These are phyloP conservation scores for Citeromyces siamensis DNA, from an alignment of 1,139 yeast genomes.

Conservation along the genomic window DNA sequence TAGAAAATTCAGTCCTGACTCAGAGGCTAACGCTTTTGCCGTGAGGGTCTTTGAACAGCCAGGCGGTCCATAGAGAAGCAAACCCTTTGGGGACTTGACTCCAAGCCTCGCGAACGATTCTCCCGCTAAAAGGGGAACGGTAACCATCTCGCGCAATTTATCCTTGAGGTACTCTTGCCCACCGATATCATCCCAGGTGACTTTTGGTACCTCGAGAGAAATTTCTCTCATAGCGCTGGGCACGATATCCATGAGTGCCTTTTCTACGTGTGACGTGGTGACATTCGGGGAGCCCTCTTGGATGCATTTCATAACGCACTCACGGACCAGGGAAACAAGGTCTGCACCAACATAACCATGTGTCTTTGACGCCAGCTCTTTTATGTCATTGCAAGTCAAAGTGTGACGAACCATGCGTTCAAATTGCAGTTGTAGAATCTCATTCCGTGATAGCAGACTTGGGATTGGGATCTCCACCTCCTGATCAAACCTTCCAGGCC, in stretches of 20 bases:
- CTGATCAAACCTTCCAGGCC: slow-evolving; percentile 92
- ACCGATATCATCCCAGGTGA: slow-evolving; percentile 90
- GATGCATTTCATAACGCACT: slow-evolving; percentile 78
- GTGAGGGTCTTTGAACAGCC: slow-evolving; percentile 93
- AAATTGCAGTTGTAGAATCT: slow-evolving; percentile 53
- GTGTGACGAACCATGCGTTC: slow-evolving; percentile 50
- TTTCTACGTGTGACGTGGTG: slow-evolving; percentile 40
- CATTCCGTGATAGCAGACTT: slow-evolving; percentile 52
- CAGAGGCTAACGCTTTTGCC: slow-evolving; percentile 92
- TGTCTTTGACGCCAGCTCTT: slow-evolving; percentile 51
- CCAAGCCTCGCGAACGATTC: slow-evolving; percentile 70
- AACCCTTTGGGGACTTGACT: slow-evolving; percentile 84
- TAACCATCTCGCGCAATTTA: slow-evolving; percentile 80
- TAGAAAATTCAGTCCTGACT: slow-evolving; percentile 81
- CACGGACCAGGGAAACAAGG: slow-evolving; percentile 75
- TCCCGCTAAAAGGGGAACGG: slow-evolving; percentile 78
- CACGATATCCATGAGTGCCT: slow-evolving; percentile 63
- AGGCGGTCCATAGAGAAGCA: slow-evolving; percentile 87
- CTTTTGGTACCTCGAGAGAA: slow-evolving; percentile 87
- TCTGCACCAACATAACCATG: slow-evolving; percentile 84
- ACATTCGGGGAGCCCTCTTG: slow-evolving; percentile 23
- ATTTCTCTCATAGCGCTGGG: slow-evolving; percentile 98
- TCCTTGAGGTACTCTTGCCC: slow-evolving; percentile 80
- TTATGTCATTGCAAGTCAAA: slow-evolving; percentile 39
- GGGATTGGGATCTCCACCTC: slow-evolving; percentile 76